A percentile compares a stretch with the other conserved stretches of the same genome.
These are phyloP conservation scores for Polyporus tsugae DNA, from an alignment of 1,284 basidiomycete genomes.

Conservation along the genomic window DNA sequence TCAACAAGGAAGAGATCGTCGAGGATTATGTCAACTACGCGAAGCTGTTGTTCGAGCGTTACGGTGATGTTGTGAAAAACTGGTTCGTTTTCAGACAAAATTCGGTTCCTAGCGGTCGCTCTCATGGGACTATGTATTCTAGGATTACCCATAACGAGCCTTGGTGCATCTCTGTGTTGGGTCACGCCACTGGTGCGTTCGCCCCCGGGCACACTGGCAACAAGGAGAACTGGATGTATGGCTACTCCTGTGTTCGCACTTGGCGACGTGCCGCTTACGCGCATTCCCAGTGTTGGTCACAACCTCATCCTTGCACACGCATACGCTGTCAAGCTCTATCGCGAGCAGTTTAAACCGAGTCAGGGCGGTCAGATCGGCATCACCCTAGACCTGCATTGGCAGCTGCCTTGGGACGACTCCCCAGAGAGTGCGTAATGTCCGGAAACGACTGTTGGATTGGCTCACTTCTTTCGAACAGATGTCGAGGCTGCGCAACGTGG, in stretches of 20 bases:
- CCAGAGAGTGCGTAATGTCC: conserved; percentile 49
- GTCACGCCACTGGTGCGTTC: conserved; percentile 69
- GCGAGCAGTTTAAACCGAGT: conserved; percentile 60
- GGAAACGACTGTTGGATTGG: neutral
- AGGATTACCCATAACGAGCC: conserved; percentile 81
- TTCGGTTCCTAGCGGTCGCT: neutral
- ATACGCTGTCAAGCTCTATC: conserved; percentile 69
- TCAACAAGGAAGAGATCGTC: conserved; percentile 69
- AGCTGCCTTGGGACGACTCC: conserved; percentile 55
- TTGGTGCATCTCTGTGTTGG: conserved; percentile 72
- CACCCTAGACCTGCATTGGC: conserved; percentile 64
- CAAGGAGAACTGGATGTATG: conserved; percentile 78
- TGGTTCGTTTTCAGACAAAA: conserved; percentile 51
- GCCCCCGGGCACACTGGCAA: conserved; percentile 74
- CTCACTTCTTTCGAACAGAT: conserved; percentile 37
- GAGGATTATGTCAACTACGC: conserved; percentile 74
- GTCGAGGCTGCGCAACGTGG: conserved; percentile 53
- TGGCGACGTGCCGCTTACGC: neutral
- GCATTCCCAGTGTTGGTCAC: conserved; percentile 63
- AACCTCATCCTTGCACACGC: conserved; percentile 76
- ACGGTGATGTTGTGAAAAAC: conserved; percentile 77
- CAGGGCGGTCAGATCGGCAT: conserved; percentile 76
- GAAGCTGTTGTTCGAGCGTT: conserved; percentile 62
- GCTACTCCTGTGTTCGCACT: conserved; percentile 11
- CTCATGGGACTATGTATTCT: neutral